These are phyloP conservation scores for Kluyveromyces aestuarii DNA, from an alignment of 805 yeast genomes.

Conservation along the genomic window DNA sequence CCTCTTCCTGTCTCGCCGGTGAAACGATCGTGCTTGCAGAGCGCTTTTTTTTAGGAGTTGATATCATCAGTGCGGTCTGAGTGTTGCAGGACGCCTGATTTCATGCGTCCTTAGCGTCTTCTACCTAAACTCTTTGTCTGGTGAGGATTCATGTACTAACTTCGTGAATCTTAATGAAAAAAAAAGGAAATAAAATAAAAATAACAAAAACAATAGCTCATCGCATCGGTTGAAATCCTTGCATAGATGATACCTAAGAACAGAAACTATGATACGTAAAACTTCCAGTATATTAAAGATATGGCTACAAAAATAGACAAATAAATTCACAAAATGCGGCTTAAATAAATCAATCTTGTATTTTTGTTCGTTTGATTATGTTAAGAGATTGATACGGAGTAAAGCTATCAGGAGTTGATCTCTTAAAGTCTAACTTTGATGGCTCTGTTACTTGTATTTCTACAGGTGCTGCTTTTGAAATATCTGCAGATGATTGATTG, in stretches of 20 bases:
- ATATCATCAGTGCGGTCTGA: conserved; percentile 8
- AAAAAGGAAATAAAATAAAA: too few relatives aligned
- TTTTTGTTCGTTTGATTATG: neutral
- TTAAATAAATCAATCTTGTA: neutral
- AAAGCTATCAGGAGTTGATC: neutral
- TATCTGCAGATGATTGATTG: too few relatives aligned
- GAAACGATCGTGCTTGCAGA: conserved; percentile 13
- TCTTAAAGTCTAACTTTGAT: neutral
- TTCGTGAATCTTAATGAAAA: neutral
- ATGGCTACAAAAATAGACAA: too few relatives aligned
- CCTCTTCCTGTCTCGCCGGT: conserved; percentile 9
- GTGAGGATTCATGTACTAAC: neutral
- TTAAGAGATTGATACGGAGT: conserved; percentile 1
- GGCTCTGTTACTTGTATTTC: neutral
- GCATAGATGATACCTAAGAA: too few relatives aligned
- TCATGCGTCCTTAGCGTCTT: neutral
- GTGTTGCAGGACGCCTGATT: neutral
- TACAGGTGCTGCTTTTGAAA: neutral
- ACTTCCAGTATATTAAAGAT: neutral
- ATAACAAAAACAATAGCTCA: too few relatives aligned
- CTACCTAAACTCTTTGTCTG: neutral
- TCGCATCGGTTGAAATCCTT: too few relatives aligned
- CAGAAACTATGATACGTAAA: too few relatives aligned
- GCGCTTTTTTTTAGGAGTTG: conserved; percentile 16
- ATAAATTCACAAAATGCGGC: too few relatives aligned